These are phyloP conservation scores for Leccinum griseonigrum DNA, from an alignment of 1,284 basidiomycete species.

Conservation along the genomic window DNA sequence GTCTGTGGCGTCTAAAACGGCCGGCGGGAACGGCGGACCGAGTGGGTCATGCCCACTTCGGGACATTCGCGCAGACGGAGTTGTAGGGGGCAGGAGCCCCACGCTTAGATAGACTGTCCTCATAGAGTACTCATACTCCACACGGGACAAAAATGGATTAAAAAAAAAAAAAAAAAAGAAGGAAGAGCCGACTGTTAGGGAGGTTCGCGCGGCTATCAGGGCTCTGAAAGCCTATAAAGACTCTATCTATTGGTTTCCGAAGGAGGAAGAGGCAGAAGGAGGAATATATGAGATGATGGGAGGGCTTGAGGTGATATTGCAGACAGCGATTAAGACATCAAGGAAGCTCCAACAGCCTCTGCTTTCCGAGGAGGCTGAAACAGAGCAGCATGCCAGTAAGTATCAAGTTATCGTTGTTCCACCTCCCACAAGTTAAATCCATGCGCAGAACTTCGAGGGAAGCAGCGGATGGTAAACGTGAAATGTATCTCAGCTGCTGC, in stretches of 20 bases:
- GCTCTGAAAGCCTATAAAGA: slow-evolving; percentile 1
- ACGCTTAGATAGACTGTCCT: too few relatives aligned
- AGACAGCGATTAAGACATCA: background rate
- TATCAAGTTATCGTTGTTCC: background rate
- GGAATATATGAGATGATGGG: background rate
- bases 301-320: background rate
- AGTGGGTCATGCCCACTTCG: too few relatives aligned
- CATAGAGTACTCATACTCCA: too few relatives aligned
- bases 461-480: background rate
- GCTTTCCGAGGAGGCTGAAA: background rate
- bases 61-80: too few relatives aligned
- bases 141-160: too few relatives aligned
- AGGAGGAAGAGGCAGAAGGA: slow-evolving; percentile 4
- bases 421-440: background rate
- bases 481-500: slow-evolving; percentile 1
- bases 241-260: slow-evolving; percentile 1
- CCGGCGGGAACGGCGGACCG: too few relatives aligned
- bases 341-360: slow-evolving; percentile 1
- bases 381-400: background rate
- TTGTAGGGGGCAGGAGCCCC: too few relatives aligned
- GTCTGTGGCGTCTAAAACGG: too few relatives aligned
- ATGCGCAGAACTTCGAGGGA: slow-evolving; percentile 1
- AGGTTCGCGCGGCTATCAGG: background rate
- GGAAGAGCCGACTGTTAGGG: too few relatives aligned
- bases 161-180: too few relatives aligned